Conservation (phyloP, 1,284 basidiomycete genomes). For the Heterobasidion annosum region DNA sequence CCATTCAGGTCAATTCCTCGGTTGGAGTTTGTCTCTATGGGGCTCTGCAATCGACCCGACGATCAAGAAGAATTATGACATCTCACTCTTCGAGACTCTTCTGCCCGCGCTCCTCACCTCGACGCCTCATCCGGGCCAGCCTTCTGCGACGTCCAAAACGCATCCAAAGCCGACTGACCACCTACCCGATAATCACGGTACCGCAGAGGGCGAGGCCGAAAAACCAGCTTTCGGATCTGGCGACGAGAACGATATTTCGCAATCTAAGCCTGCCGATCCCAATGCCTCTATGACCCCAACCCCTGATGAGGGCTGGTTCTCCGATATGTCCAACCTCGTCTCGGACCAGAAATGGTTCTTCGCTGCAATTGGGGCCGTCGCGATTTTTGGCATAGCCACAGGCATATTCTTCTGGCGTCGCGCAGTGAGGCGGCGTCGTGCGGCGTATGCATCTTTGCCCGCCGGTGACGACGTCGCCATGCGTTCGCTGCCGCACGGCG, state of each 20-base stretch:
- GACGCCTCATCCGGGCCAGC: slow-evolving; percentile 18
- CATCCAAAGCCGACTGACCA: slow-evolving; percentile 82
- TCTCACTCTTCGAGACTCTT: slow-evolving; percentile 45
- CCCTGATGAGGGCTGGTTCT: slow-evolving; percentile 82
- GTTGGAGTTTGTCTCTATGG: slow-evolving; percentile 93
- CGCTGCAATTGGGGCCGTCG: slow-evolving; percentile 61
- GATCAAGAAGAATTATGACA: slow-evolving; percentile 57
- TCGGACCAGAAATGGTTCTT: slow-evolving; percentile 81
- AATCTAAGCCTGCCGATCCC: slow-evolving; percentile 4
- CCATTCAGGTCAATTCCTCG: slow-evolving; percentile 74
- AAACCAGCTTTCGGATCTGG: slow-evolving; percentile 50
- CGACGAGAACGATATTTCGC: slow-evolving; percentile 14
- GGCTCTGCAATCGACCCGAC: slow-evolving; percentile 77
- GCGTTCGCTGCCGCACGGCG: slow-evolving; percentile 39
- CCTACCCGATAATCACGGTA: slow-evolving; percentile 80
- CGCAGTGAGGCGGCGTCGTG: slow-evolving; percentile 34
- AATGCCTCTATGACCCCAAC: slow-evolving; percentile 36
- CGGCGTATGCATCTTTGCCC: slow-evolving; percentile 62
- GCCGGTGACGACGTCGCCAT: slow-evolving; percentile 68
- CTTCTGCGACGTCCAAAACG: slow-evolving; percentile 39
- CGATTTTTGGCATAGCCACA: slow-evolving; percentile 59
- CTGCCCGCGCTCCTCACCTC: slow-evolving; percentile 39
- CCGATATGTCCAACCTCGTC: slow-evolving; percentile 70
- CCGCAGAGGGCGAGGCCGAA: slow-evolving; percentile 57
- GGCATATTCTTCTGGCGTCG: slow-evolving; percentile 69